Evolutionary conservation across 768 basidiomycete genomes (phyloP).

Genomic region (Sutorius australiensis): DNA sequence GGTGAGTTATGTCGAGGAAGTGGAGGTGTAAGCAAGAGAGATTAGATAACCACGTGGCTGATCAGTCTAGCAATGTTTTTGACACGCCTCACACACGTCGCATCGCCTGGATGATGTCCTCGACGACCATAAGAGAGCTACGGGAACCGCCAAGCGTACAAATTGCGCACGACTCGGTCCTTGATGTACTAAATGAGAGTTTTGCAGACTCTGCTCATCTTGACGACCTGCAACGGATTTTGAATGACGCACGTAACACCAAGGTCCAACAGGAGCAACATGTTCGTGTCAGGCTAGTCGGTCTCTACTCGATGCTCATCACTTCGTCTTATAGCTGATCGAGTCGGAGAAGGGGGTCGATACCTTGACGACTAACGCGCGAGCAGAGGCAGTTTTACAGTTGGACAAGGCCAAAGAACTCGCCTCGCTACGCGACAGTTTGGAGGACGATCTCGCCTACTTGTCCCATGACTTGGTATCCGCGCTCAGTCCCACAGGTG

Average conservation of each 20-base stretch:
- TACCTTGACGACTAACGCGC: slow-evolving; percentile 45
- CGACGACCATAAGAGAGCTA: slow-evolving; percentile 44
- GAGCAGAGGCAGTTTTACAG: slow-evolving; percentile 43
- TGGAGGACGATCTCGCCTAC: slow-evolving; percentile 73
- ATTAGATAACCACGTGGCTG: slow-evolving; percentile 28
- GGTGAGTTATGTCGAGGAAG: slow-evolving; percentile 41
- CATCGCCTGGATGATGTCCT: slow-evolving; percentile 31
- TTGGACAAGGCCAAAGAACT: slow-evolving; percentile 68
- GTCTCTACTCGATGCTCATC: slow-evolving; percentile 10
- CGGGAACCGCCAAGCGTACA: slow-evolving; percentile 48
- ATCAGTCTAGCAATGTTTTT: background rate
- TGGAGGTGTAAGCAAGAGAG: background rate
- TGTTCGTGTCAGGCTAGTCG: slow-evolving; percentile 37
- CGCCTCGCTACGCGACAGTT: slow-evolving; percentile 68
- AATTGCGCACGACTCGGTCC: slow-evolving; percentile 32
- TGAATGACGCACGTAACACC: slow-evolving; percentile 40
- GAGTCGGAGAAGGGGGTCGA: slow-evolving; percentile 49
- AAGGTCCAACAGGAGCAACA: slow-evolving; percentile 41
- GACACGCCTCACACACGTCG: background rate
- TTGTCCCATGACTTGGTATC: slow-evolving; percentile 65
- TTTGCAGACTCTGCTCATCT: slow-evolving; percentile 52
- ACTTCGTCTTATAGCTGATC: slow-evolving; percentile 48
- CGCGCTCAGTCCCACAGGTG: slow-evolving; percentile 40
- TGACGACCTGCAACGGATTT: slow-evolving; percentile 40
- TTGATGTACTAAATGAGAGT: slow-evolving; percentile 41